Percentiles rank a stretch among this genome's conserved stretches.
Evolutionary conservation across 257 asterid species (phyloP).

Genomic region (Ehretia macrophylla): DNA sequence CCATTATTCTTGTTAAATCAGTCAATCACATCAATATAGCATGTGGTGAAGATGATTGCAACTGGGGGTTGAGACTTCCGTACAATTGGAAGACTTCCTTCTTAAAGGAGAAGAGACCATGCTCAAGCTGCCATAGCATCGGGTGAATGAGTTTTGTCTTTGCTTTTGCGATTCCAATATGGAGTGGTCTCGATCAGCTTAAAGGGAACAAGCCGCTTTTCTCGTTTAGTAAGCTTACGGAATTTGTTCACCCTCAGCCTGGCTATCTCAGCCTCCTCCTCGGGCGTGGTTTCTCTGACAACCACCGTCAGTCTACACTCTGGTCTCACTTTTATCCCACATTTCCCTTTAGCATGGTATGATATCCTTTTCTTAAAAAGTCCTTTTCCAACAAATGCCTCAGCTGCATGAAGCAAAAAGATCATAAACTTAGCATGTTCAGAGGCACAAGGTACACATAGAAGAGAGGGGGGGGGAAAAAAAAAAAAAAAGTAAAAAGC

Average conservation of each 20-base stretch:
- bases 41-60: too few species aligned
- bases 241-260: constrained; percentile 74
- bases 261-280: constrained; percentile 89
- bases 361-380: constrained; percentile 61
- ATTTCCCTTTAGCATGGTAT: constrained; percentile 65
- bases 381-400: constrained; percentile 94
- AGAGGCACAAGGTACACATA: not conserved
- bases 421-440: not conserved
- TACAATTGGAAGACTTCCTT: not conserved
- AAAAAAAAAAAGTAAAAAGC: constrained; percentile 1
- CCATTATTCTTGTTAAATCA: not conserved
- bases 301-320: constrained; percentile 86
- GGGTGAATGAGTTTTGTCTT: constrained; percentile 25
- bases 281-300: constrained; percentile 75
- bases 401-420: constrained; percentile 42
- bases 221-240: constrained; percentile 66
- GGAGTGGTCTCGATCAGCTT: constrained; percentile 85
- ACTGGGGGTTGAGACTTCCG: too few species aligned
- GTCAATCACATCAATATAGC: too few species aligned
- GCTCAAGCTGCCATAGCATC: constrained; percentile 32
- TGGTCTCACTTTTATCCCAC: constrained; percentile 63
- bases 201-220: constrained; percentile 82
- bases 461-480: constrained; percentile 1
- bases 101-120: not conserved
- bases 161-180: constrained; percentile 78